These are phyloP conservation scores for Calonectria leucothoes DNA, from an alignment of 2,329 filamentous ascomycete genomes.

Conservation along the genomic window DNA sequence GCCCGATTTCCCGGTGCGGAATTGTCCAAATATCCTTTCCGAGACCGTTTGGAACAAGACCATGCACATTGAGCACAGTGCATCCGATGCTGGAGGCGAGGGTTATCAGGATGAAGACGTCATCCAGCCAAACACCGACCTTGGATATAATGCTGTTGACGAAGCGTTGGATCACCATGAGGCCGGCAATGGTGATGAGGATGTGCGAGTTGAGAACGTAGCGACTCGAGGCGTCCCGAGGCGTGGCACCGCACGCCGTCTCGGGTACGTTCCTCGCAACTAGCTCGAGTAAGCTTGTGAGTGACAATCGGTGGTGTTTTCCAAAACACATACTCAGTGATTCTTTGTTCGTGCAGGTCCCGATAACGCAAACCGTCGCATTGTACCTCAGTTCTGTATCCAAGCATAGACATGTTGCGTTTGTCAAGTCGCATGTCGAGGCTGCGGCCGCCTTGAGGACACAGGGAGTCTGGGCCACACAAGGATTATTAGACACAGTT, in stretches of 20 bases:
- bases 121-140: neutral
- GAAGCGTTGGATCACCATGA: neutral
- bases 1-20: neutral
- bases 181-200: neutral
- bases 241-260: neutral
- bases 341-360: neutral
- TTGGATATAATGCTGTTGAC: neutral
- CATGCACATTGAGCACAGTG: neutral
- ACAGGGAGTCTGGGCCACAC: neutral
- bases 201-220: neutral
- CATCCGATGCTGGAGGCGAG: neutral
- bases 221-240: neutral
- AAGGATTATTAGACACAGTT: neutral
- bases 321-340: neutral
- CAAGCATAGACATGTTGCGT: neutral
- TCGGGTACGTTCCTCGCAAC: neutral
- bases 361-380: neutral
- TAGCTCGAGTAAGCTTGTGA: neutral
- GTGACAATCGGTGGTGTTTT: too few relatives aligned
- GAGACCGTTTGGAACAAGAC: neutral
- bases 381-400: neutral
- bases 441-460: neutral
- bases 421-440: neutral
- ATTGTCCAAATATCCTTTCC: neutral
- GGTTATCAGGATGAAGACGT: neutral